Evolutionary conservation across 73 alveolate genomes (phyloP).

Genomic region (Stentor coeruleus): DNA sequence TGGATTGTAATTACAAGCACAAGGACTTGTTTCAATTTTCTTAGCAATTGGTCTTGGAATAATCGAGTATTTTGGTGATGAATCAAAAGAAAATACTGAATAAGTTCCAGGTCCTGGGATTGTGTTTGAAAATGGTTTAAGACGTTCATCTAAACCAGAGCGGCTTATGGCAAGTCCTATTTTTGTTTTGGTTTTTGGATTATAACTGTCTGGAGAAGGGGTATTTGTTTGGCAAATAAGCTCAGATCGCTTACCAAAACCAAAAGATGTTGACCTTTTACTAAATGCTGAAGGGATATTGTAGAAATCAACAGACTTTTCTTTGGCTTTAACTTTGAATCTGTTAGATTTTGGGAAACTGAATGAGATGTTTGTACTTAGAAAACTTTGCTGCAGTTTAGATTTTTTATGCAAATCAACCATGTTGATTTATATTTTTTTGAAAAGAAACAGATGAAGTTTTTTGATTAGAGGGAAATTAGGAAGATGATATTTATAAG

Average conservation of each 20-base stretch:
- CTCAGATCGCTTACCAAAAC: neutral
- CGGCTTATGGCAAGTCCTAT: neutral
- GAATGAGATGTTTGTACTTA: neutral
- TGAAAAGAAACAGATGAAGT: too few species aligned
- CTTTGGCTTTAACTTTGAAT: neutral
- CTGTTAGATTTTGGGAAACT: neutral
- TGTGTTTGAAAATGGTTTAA: too few species aligned
- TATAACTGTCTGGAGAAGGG: neutral
- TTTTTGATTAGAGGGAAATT: too few species aligned
- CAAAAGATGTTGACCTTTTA: neutral
- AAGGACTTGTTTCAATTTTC: neutral
- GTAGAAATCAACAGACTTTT: neutral
- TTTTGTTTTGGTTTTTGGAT: neutral
- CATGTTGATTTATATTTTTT: too few species aligned
- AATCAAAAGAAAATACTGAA: neutral
- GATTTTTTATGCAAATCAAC: too few species aligned
- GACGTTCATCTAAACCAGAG: neutral
- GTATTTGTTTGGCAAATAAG: neutral
- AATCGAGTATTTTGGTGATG: neutral
- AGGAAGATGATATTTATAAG: too few species aligned
- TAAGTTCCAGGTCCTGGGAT: neutral
- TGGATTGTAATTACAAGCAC: neutral
- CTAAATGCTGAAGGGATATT: neutral
- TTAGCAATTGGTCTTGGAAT: neutral
- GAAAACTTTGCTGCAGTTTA: too few species aligned